phyloP scores from a whole-genome alignment of 768 basidiomycete genomes.

The Pleurotus tuber-regium region DNA sequence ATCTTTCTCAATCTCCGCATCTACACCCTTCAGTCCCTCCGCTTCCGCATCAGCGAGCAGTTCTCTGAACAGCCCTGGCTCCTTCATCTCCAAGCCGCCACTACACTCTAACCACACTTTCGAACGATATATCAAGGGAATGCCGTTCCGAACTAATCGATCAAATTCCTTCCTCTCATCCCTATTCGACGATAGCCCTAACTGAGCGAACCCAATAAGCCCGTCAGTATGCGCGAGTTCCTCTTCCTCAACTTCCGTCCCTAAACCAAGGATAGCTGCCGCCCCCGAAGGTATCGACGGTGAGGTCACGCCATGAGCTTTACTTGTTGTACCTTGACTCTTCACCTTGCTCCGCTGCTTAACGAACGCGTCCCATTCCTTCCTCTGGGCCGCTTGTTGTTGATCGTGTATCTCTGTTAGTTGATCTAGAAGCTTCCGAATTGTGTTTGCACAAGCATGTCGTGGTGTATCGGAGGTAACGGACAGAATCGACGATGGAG shows the following conservation, averaged over 20 bases:
- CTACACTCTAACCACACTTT: slow-evolving; percentile 95
- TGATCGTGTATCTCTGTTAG: slow-evolving; percentile 83
- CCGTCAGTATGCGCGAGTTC: slow-evolving; percentile 83
- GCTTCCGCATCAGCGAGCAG: slow-evolving; percentile 56
- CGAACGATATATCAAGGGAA: slow-evolving; percentile 83
- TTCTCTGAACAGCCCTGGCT: slow-evolving; percentile 89
- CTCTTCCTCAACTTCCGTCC: slow-evolving; percentile 61
- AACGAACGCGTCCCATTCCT: slow-evolving; percentile 90
- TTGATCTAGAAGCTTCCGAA: slow-evolving; percentile 70
- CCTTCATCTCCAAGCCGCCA: slow-evolving; percentile 86
- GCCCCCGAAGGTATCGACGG: slow-evolving; percentile 33
- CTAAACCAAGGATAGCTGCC: slow-evolving; percentile 67
- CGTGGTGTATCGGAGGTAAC: slow-evolving; percentile 62
- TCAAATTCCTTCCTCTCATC: slow-evolving; percentile 82
- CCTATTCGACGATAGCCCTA: slow-evolving; percentile 73
- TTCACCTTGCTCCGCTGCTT: slow-evolving; percentile 57
- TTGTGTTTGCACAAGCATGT: slow-evolving; percentile 73
- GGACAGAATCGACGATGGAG: slow-evolving; percentile 53
- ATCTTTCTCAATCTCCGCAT: slow-evolving; percentile 93
- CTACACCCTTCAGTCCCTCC: slow-evolving; percentile 39
- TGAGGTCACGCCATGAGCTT: slow-evolving; percentile 15
- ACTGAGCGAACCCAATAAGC: slow-evolving; percentile 86
- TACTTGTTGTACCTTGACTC: slow-evolving; percentile 30
- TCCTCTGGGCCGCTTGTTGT: slow-evolving; percentile 63
- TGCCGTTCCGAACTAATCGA: slow-evolving; percentile 76